Evolutionary conservation across 2,329 filamentous ascomycete genomes (phyloP), one percentile per base, ranked within the genome.

Genomic region (Fusarium incarnatum): DNA sequence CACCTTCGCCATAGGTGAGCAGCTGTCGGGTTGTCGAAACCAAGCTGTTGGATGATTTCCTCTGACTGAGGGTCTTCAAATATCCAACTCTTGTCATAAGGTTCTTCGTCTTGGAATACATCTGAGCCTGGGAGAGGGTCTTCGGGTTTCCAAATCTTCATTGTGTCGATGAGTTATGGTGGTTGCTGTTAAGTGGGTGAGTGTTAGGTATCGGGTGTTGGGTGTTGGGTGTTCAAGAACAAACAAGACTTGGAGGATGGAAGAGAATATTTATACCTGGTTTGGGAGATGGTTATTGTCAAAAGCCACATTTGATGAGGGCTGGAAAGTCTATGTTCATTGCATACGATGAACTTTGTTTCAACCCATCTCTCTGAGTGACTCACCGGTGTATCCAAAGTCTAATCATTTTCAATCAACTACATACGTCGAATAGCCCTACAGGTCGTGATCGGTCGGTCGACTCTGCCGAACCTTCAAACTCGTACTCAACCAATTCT

Each of bases 21-120:
- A 6, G 32, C 32, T 37, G 32, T 37, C 16, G 5, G 32, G 5
- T 37, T 18, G 9, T 37, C 32, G 16, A 37, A 37, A 37, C 32
- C 32, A 11, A 37, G 16, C 1, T 37, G 5, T 2, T 37, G 16
- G 0, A 37, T 37, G 0, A 37, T 37, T 1, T 37, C 9, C 16
- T 37, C 32, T 18, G 32, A 37, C 3, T 37, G 32, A 1, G 32
- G 32, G 0, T 37, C 32, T 4, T 37, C 32, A 5, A 37, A 37
- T 37, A 37, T 37, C 32, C 32, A 37, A 0, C 2, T 6, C 32
- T 37, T 37, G 16, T 37, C 32, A 0, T 37, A 37, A 6, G 32
- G 32, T 34, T 34, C 16, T 18, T 34, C 32, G 8, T 34, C 16
- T 10, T 34, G 2, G 8, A 34, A 34, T 18, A 34, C 32, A 34